Evolutionary conservation across 352 stramenopile species (phyloP).

Genomic region (Phytophthora colocasiae): DNA sequence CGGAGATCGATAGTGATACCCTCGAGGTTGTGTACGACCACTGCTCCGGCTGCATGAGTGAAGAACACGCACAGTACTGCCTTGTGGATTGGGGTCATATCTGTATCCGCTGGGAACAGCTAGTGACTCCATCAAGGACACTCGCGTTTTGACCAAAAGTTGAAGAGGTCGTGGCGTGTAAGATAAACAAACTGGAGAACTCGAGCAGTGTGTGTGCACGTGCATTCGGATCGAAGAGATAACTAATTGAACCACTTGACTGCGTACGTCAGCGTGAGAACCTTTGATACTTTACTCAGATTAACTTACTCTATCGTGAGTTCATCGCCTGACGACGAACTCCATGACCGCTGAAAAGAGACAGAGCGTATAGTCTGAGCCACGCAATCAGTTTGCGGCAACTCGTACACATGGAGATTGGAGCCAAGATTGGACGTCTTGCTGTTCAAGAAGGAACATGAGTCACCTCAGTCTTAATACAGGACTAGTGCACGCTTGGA

Average conservation of each 20-base stretch:
- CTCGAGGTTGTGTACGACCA: constrained; percentile 54
- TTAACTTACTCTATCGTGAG: too few relatives aligned
- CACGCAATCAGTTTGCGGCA: too few relatives aligned
- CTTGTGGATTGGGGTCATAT: constrained; percentile 64
- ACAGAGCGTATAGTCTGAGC: too few relatives aligned
- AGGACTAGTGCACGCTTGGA: too few relatives aligned
- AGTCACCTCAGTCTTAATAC: too few relatives aligned
- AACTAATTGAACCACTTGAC: neutral
- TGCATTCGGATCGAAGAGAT: neutral
- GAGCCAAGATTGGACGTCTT: too few relatives aligned
- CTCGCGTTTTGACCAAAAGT: constrained; percentile 31
- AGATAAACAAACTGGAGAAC: constrained; percentile 7
- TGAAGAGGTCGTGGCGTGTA: constrained; percentile 6
- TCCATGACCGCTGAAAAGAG: too few relatives aligned
- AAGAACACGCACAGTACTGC: constrained; percentile 55
- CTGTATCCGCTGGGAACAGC: constrained; percentile 66
- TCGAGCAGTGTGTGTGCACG: neutral
- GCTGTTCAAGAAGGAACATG: too few relatives aligned
- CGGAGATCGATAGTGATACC: constrained; percentile 36
- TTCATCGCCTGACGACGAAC: too few relatives aligned
- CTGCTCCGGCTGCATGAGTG: constrained; percentile 44
- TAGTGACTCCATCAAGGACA: constrained; percentile 54
- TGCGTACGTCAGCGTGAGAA: too few relatives aligned
- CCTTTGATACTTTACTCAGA: too few relatives aligned
- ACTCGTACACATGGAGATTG: too few relatives aligned